Percentiles rank a stretch among this genome's conserved stretches.
phyloP scores from a whole-genome alignment of 1,284 basidiomycete species.

The Fereydounia khargensis region DNA sequence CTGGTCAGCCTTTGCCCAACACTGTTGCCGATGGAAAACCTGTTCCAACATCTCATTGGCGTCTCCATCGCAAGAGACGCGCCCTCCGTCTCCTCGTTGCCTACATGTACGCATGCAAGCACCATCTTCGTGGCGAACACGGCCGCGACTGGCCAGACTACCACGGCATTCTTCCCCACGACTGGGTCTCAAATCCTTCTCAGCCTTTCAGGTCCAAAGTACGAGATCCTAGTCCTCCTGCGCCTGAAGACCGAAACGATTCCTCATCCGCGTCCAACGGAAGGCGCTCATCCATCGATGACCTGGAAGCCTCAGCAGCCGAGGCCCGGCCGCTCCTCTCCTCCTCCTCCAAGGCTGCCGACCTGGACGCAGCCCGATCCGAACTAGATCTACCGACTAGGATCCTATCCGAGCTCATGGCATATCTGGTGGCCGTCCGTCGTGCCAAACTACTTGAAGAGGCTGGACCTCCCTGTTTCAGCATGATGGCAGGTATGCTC shows the following conservation, averaged over 20 bases:
- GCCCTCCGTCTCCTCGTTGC: constrained; percentile 69
- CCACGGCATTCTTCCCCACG: constrained; percentile 10
- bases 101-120: constrained; percentile 72
- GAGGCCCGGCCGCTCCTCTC: constrained; percentile 8
- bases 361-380: neutral
- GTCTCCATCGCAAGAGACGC: constrained; percentile 71
- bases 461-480: constrained; percentile 29
- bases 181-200: no score
- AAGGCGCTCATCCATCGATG: no score
- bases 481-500: constrained; percentile 16
- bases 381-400: constrained; percentile 6
- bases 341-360: neutral
- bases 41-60: no score
- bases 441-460: constrained; percentile 22
- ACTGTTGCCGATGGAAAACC: constrained; percentile 7
- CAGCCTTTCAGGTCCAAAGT: no score
- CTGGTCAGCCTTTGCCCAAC: neutral
- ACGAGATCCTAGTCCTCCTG: no score
- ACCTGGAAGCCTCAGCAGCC: no score
- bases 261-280: no score
- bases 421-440: constrained; percentile 21
- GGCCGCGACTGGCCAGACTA: constrained; percentile 13
- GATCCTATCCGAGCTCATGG: constrained; percentile 19
- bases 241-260: no score
- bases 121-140: constrained; percentile 67